Conservation (phyloP, 148 eudicot genomes). For the Linanthus parryae region DNA sequence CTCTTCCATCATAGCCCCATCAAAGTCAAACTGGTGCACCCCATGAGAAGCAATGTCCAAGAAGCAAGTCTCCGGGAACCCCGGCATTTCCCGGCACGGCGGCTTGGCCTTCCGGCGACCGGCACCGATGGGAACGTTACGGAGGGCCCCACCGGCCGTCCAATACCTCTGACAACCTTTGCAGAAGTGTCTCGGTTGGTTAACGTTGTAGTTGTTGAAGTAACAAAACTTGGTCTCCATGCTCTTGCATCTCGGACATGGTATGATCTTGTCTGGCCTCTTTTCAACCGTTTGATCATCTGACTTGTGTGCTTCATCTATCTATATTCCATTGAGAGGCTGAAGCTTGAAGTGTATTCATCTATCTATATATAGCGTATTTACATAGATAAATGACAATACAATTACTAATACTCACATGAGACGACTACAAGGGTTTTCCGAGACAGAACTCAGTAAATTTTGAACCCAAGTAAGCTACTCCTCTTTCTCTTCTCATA, state of each 20-base stretch:
- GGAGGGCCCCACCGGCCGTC: slow-evolving; percentile 38
- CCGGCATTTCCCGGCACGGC: slow-evolving; percentile 10
- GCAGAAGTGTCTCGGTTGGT: slow-evolving; percentile 39
- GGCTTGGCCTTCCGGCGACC: slow-evolving; percentile 32
- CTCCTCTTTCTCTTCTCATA: too few relatives aligned
- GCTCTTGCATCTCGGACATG: slow-evolving; percentile 37
- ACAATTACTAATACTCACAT: too few relatives aligned
- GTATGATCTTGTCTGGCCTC: slow-evolving; percentile 29
- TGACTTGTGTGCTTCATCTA: too few relatives aligned
- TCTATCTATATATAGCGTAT: too few relatives aligned
- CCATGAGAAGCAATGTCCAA: slow-evolving; percentile 12
- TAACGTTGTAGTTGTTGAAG: slow-evolving; percentile 36
- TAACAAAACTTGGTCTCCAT: slow-evolving; percentile 40
- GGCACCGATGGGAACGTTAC: slow-evolving; percentile 34
- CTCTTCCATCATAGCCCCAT: slow-evolving; percentile 36
- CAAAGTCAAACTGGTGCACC: slow-evolving; percentile 31
- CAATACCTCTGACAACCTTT: slow-evolving; percentile 39
- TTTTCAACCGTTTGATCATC: slow-evolving; percentile 12
- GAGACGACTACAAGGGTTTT: too few relatives aligned
- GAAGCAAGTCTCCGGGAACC: slow-evolving; percentile 20
- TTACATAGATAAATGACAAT: too few relatives aligned
- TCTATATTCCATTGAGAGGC: too few relatives aligned
- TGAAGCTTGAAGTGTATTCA: too few relatives aligned
- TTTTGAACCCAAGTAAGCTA: too few relatives aligned
- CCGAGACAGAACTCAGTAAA: too few relatives aligned